Evolutionary conservation across 768 basidiomycete genomes (phyloP).

Genomic region (Dioszegia crocea): DNA sequence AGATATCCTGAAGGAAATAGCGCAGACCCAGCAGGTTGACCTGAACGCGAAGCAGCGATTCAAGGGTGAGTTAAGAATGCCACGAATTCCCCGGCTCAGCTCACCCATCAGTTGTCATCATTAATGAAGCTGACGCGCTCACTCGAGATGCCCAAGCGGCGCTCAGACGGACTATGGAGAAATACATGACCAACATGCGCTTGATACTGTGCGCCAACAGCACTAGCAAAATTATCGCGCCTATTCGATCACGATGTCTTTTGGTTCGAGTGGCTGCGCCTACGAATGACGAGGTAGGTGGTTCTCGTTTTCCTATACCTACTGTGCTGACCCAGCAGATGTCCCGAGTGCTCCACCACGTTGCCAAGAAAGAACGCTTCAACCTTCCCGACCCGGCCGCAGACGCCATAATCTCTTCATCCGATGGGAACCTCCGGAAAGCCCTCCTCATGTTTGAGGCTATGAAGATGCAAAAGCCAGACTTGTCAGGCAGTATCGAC

Average conservation of each 20-base stretch:
- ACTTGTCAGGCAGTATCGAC: conserved; percentile 68
- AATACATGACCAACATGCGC: conserved; percentile 96
- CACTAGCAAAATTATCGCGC: conserved; percentile 90
- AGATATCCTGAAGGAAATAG: conserved; percentile 95
- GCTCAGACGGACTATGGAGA: conserved; percentile 95
- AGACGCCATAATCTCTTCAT: conserved; percentile 70
- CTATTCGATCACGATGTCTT: conserved; percentile 91
- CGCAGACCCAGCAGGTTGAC: conserved; percentile 97
- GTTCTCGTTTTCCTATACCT: no score
- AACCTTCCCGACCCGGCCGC: conserved; percentile 73
- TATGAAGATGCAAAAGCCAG: conserved; percentile 93
- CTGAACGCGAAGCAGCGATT: conserved; percentile 90
- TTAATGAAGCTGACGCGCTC: conserved; percentile 94
- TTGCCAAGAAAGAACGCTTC: conserved; percentile 75
- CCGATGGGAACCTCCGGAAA: conserved; percentile 87
- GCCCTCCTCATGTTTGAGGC: conserved; percentile 92
- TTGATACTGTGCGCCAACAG: conserved; percentile 95
- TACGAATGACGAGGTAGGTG: conserved; percentile 65
- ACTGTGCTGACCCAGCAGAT: conserved; percentile 57
- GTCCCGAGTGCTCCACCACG: conserved; percentile 67
- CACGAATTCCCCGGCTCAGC: no score
- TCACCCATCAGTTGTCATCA: conserved; percentile 97
- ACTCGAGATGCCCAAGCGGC: conserved; percentile 96
- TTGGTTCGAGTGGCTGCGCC: conserved; percentile 91
- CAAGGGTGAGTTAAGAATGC: conserved; percentile 84